A percentile compares a stretch with the other conserved stretches of the same genome.
phyloP scores from a whole-genome alignment of 805 yeast genomes.

The Candida ponderosae region DNA sequence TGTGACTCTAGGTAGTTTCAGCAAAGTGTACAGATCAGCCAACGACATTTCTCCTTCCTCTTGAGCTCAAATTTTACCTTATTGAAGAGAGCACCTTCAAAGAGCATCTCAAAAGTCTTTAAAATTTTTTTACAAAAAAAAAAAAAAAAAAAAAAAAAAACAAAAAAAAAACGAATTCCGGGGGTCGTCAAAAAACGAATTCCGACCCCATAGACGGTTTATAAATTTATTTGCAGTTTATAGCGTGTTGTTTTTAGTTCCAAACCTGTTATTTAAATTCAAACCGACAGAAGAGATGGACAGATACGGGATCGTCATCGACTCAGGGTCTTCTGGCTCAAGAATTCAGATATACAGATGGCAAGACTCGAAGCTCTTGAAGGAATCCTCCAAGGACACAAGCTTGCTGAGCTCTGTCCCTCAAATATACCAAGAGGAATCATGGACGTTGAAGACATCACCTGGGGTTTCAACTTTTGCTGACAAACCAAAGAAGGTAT shows the following conservation, averaged over 20 bases:
- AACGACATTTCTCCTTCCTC: slow-evolving; percentile 11
- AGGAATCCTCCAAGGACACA: slow-evolving; percentile 23
- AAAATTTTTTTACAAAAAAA: no score
- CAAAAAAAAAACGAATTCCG: no score
- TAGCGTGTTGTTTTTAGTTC: no score
- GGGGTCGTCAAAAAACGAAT: no score
- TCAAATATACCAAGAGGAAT: slow-evolving; percentile 47
- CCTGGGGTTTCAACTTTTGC: slow-evolving; percentile 82
- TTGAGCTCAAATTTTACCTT: no score
- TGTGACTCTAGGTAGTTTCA: slow-evolving; percentile 17
- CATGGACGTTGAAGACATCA: slow-evolving; percentile 63
- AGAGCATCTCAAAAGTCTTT: no score
- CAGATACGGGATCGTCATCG: slow-evolving; percentile 80
- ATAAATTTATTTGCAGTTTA: no score
- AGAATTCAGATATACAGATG: slow-evolving; percentile 78
- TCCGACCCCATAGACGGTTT: no score
- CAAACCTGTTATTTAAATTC: no score
- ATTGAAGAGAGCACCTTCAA: no score
- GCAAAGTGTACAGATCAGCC: slow-evolving; percentile 14
- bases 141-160: no score
- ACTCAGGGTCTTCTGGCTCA: slow-evolving; percentile 95
- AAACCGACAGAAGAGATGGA: no score
- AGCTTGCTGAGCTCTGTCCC: slow-evolving; percentile 53
- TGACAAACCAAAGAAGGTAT: slow-evolving; percentile 45
- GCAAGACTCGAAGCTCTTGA: slow-evolving; percentile 42